These are phyloP conservation scores for Candida namnaoensis DNA, from an alignment of 805 yeast species.

Conservation along the genomic window DNA sequence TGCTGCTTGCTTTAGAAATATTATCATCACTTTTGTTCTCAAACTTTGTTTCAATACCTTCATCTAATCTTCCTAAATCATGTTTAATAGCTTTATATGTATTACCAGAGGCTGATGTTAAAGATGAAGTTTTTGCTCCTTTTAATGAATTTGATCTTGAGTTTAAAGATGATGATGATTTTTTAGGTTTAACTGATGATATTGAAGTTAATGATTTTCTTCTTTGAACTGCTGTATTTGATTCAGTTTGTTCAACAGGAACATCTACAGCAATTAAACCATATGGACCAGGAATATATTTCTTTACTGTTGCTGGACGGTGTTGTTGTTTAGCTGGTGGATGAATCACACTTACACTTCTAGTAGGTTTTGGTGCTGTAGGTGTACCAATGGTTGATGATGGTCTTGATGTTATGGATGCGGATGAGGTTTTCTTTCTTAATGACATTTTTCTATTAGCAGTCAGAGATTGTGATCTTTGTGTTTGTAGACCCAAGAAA, in stretches of 20 bases:
- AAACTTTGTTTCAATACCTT: too few species aligned
- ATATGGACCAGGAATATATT: slow-evolving; percentile 65
- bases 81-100: too few species aligned
- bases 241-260: slow-evolving; percentile 30
- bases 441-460: background rate
- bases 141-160: background rate
- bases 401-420: background rate
- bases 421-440: background rate
- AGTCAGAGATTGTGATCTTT: slow-evolving; percentile 10
- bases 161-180: background rate
- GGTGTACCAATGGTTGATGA: slow-evolving; percentile 1
- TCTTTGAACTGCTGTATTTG: slow-evolving; percentile 1
- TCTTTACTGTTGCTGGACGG: slow-evolving; percentile 43
- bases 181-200: background rate
- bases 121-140: background rate
- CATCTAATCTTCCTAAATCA: too few species aligned
- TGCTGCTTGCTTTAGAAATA: too few species aligned
- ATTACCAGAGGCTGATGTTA: background rate
- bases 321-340: too few species aligned
- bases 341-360: background rate
- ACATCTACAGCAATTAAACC: slow-evolving; percentile 68
- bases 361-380: background rate
- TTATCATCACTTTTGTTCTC: too few species aligned
- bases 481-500: slow-evolving; percentile 13
- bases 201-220: background rate